These are phyloP conservation scores for Trichophyton mentagrophytes DNA, from an alignment of 2,329 filamentous ascomycete genomes.

Conservation along the genomic window DNA sequence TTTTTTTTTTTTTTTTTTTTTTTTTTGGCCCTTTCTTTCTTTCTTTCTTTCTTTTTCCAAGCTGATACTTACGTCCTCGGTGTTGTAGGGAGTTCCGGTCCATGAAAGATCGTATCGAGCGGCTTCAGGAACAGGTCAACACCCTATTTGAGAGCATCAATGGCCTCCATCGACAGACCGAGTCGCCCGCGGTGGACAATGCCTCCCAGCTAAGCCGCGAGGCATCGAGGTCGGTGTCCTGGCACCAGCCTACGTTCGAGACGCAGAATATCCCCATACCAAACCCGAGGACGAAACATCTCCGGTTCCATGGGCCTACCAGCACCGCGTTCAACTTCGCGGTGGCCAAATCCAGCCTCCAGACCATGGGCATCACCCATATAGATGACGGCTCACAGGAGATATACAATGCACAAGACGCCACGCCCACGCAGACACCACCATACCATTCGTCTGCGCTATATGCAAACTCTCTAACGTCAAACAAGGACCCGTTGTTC, in stretches of 20 bases:
- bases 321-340: conserved; percentile 76
- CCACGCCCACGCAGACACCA: conserved; percentile 38
- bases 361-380: conserved; percentile 73
- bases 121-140: conserved; percentile 74
- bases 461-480: conserved; percentile 29
- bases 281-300: conserved; percentile 41
- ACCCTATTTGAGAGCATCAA: conserved; percentile 60
- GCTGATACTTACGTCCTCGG: not conserved
- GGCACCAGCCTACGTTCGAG: conserved; percentile 10
- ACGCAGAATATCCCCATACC: conserved; percentile 21
- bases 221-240: conserved; percentile 27
- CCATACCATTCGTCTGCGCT: conserved; percentile 25
- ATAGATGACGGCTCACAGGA: conserved; percentile 50
- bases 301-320: conserved; percentile 69
- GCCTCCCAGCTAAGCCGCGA: conserved; percentile 24
- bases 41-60: too few species aligned
- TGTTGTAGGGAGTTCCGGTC: conserved; percentile 57
- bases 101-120: conserved; percentile 60
- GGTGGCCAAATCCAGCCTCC: conserved; percentile 72
- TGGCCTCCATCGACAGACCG: conserved; percentile 44
- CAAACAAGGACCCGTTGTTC: conserved; percentile 64
- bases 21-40: too few species aligned
- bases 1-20: too few species aligned
- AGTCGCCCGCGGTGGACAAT: conserved; percentile 23
- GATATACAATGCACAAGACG: conserved; percentile 39